Evolutionary conservation across 176 grass and related monocot genomes (phyloP).

Genomic region (Carex littledalei): DNA sequence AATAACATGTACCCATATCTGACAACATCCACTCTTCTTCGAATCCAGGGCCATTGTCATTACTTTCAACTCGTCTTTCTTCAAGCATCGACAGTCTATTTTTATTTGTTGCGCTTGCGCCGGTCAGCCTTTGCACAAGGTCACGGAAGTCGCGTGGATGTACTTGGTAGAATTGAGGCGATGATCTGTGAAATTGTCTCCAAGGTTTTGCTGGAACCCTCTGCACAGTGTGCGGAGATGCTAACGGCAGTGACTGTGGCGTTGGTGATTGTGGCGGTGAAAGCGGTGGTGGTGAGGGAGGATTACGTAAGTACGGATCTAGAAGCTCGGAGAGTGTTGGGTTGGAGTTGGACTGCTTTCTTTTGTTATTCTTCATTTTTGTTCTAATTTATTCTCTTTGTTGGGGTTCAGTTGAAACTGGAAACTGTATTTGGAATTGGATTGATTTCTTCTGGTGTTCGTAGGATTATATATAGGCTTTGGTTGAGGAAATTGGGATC

Average conservation of each 20-base stretch:
- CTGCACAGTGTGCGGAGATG: not conserved
- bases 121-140: conserved; percentile 9
- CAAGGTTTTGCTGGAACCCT: not conserved
- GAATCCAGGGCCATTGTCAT: not conserved
- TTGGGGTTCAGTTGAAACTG: not conserved
- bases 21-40: not conserved
- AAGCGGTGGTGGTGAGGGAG: not conserved
- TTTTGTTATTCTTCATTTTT: conserved; percentile 3
- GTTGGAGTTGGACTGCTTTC: not conserved
- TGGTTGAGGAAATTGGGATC: not conserved
- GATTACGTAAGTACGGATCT: conserved; percentile 2
- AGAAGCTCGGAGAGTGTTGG: conserved; percentile 6
- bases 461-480: not conserved
- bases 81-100: not conserved
- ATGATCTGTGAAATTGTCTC: not conserved
- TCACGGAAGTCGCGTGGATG: not conserved
- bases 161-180: not conserved
- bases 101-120: not conserved
- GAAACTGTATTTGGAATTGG: not conserved
- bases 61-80: not conserved
- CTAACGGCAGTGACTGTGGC: not conserved
- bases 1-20: too few species aligned
- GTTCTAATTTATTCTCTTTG: not conserved
- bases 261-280: not conserved
- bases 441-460: not conserved